These are phyloP conservation scores for Phytophthora pseudosyringae DNA, from an alignment of 352 stramenopile species.

Conservation along the genomic window DNA sequence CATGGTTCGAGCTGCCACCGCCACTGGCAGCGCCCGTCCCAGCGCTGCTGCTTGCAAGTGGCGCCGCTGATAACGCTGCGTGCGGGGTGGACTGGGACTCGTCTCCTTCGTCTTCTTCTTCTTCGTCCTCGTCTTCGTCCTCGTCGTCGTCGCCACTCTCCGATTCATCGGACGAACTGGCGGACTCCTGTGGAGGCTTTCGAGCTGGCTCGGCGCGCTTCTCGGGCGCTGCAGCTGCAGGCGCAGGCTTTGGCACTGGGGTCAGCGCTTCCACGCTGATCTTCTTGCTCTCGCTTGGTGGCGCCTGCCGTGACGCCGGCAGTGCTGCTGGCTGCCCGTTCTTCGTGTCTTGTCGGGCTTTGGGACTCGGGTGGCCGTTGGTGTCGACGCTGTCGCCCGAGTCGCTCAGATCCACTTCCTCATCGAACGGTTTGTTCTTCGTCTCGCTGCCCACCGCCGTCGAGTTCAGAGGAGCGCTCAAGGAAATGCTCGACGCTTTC, in stretches of 20 bases:
- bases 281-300: slow-evolving; percentile 26
- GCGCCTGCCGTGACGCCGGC: slow-evolving; percentile 15
- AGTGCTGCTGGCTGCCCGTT: slow-evolving; percentile 14
- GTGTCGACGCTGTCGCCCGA: slow-evolving; percentile 88
- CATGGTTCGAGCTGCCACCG: slow-evolving; percentile 45
- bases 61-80: slow-evolving; percentile 17
- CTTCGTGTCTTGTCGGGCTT: slow-evolving; percentile 30
- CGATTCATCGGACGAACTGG: slow-evolving; percentile 74
- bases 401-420: slow-evolving; percentile 88
- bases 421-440: slow-evolving; percentile 89
- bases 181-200: slow-evolving; percentile 63
- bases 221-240: slow-evolving; percentile 23
- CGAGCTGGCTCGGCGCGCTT: slow-evolving; percentile 52
- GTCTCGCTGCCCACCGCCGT: slow-evolving; percentile 45
- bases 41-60: slow-evolving; percentile 9
- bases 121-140: slow-evolving; percentile 69
- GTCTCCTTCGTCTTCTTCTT: slow-evolving; percentile 66
- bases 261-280: slow-evolving; percentile 2
- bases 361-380: slow-evolving; percentile 71
- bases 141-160: slow-evolving; percentile 74
- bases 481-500: slow-evolving; percentile 14
- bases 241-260: slow-evolving; percentile 36
- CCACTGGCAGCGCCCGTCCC: slow-evolving; percentile 16
- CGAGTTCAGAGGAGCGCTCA: not conserved
- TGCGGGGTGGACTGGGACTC: slow-evolving; percentile 37